Conservation (phyloP, 306 rosid genomes). For the Inga leiocalycina region DNA sequence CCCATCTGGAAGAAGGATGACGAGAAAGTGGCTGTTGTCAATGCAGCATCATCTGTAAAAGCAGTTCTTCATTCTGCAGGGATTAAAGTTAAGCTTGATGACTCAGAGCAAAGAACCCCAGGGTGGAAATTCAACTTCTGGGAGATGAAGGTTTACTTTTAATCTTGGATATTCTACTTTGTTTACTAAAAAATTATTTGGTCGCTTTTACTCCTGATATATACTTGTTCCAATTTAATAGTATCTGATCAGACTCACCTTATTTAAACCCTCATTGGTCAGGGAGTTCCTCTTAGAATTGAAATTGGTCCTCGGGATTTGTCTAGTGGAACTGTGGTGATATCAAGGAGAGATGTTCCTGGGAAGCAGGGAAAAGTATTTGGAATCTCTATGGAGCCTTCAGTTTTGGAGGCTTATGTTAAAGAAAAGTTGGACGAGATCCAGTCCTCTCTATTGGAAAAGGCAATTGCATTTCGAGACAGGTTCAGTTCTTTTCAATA, state of each 20-base stretch:
- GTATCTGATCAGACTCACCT: constrained; percentile 19
- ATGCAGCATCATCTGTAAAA: constrained; percentile 70
- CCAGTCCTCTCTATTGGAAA: constrained; percentile 72
- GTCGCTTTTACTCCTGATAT: constrained; percentile 25
- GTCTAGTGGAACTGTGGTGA: constrained; percentile 79
- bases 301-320: constrained; percentile 98
- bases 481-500: constrained; percentile 52
- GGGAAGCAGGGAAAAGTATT: constrained; percentile 95
- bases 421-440: constrained; percentile 85
- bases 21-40: constrained; percentile 65
- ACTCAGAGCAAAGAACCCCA: constrained; percentile 87
- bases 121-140: constrained; percentile 99
- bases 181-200: not conserved
- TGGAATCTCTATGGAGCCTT: constrained; percentile 91
- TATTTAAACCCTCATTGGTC: constrained; percentile 35
- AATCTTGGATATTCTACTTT: constrained; percentile 11
- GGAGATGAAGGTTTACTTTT: constrained; percentile 91
- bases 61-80: constrained; percentile 66
- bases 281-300: constrained; percentile 97
- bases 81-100: constrained; percentile 81
- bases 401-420: constrained; percentile 68
- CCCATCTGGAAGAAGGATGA: constrained; percentile 97
- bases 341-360: constrained; percentile 92
- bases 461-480: constrained; percentile 82
- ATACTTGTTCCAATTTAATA: not conserved